phyloP scores from a whole-genome alignment of 768 basidiomycete species.

The Russula foetens region DNA sequence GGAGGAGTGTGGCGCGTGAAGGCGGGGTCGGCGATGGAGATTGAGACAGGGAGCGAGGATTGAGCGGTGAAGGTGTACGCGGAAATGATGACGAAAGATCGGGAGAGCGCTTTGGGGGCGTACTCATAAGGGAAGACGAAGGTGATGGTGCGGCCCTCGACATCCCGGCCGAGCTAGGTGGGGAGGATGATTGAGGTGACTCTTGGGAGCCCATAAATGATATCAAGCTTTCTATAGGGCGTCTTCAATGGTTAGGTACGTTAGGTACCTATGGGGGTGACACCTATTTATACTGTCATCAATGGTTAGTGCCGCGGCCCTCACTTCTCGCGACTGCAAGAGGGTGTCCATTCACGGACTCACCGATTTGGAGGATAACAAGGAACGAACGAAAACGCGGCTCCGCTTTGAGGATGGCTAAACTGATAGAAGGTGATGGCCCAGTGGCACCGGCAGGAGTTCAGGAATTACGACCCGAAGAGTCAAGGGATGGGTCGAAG shows the following conservation, averaged over 20 bases:
- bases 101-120: neutral
- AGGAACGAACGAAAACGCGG: neutral
- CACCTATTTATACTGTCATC: neutral
- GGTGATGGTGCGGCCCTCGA: neutral
- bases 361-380: neutral
- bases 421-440: neutral
- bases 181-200: neutral
- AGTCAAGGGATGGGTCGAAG: too few species aligned
- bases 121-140: neutral
- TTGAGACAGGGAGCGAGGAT: slow-evolving; percentile 3
- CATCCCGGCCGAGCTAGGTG: neutral
- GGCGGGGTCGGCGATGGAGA: slow-evolving; percentile 1
- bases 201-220: neutral
- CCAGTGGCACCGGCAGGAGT: too few species aligned
- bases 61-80: slow-evolving; percentile 7
- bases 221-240: neutral
- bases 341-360: neutral
- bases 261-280: too few species aligned
- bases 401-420: neutral
- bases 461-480: too few species aligned
- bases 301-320: neutral
- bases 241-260: neutral
- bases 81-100: neutral
- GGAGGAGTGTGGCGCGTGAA: neutral
- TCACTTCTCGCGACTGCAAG: neutral